Conservation (phyloP, 345 rosid species). For the Melaleuca alternifolia region DNA sequence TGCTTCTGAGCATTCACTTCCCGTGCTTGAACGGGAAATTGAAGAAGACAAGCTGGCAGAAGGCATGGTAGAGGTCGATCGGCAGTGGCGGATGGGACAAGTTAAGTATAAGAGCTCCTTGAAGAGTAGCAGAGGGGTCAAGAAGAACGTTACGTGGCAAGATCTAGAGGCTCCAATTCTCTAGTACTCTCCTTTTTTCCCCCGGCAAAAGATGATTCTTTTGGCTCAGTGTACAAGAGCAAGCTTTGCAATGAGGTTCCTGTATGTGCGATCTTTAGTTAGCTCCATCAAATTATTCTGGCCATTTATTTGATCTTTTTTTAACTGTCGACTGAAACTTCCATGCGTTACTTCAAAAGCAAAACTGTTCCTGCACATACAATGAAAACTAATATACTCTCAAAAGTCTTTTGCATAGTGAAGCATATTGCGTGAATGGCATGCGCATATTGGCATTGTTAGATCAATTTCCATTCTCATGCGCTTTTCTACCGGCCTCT, state of each 20-base stretch:
- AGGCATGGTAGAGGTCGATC: neutral
- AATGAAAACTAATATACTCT: neutral
- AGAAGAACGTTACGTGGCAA: conserved; percentile 29
- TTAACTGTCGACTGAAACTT: neutral
- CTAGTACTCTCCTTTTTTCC: neutral
- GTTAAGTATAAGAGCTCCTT: neutral
- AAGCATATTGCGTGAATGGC: neutral
- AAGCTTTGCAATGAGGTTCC: neutral
- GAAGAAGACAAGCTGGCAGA: neutral
- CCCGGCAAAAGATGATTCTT: neutral
- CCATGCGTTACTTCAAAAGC: neutral
- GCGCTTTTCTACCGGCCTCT: neutral
- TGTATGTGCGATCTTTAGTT: neutral
- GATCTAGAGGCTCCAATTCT: conserved; percentile 15
- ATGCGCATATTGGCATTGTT: neutral
- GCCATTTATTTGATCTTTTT: neutral
- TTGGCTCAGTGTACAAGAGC: neutral
- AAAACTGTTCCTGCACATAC: neutral
- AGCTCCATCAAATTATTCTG: neutral
- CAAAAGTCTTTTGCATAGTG: neutral
- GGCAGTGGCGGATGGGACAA: neutral
- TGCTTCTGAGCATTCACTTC: neutral
- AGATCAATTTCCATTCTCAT: neutral
- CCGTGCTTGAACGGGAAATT: neutral
- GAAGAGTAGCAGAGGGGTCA: conserved; percentile 5